These are phyloP conservation scores for Aegilops speltoides DNA, from an alignment of 176 grass and related monocot genomes.

Conservation along the genomic window DNA sequence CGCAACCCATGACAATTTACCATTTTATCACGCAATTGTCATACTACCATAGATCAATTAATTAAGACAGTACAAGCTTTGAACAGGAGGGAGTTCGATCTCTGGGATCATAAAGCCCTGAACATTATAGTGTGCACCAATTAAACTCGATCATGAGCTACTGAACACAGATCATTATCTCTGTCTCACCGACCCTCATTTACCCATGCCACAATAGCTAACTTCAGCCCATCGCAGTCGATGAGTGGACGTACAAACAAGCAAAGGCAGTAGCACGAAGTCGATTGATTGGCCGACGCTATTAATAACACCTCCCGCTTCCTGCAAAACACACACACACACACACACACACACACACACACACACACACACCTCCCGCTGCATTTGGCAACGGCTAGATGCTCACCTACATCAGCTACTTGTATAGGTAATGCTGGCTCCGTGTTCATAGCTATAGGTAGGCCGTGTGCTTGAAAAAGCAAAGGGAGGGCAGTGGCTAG, in stretches of 20 bases:
- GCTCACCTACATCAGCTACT: not conserved
- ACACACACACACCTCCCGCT: not conserved
- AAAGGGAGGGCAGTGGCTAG: constrained; percentile 3
- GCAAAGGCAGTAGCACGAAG: not conserved
- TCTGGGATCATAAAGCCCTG: not conserved
- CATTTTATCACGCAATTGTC: not conserved
- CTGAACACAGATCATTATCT: not conserved
- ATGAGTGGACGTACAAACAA: not conserved
- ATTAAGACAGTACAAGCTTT: not conserved
- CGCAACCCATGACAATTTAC: not conserved
- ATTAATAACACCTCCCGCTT: not conserved
- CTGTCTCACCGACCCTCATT: not conserved
- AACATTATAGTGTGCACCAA: not conserved
- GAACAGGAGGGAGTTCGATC: not conserved
- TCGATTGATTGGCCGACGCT: not conserved
- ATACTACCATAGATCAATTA: not conserved
- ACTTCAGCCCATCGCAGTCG: not conserved
- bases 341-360: too few relatives aligned
- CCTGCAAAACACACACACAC: too few relatives aligned
- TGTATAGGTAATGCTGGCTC: not conserved
- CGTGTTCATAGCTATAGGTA: not conserved
- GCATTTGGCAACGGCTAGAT: constrained; percentile 32
- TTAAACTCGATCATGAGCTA: not conserved
- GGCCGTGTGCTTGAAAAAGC: constrained; percentile 46
- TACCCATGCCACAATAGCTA: not conserved